These are phyloP conservation scores for Aspergillus fischeri DNA, from an alignment of 2,329 filamentous ascomycete genomes.

Conservation along the genomic window DNA sequence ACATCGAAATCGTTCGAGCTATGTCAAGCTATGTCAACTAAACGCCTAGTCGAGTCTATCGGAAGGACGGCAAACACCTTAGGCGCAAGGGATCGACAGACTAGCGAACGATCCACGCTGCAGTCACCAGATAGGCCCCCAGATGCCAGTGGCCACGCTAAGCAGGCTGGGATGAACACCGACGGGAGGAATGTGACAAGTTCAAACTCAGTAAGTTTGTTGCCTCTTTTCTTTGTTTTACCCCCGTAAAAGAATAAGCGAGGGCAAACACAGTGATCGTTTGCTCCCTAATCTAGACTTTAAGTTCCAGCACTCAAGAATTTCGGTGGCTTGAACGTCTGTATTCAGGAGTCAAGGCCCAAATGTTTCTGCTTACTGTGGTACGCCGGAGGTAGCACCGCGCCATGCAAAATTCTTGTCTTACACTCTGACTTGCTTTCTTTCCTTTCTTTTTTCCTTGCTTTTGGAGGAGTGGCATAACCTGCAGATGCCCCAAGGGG, in stretches of 20 bases:
- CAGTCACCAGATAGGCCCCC: neutral
- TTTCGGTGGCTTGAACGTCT: neutral
- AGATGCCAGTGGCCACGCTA: neutral
- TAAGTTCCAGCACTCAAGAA: neutral
- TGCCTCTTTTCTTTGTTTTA: neutral
- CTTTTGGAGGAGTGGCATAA: neutral
- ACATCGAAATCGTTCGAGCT: neutral
- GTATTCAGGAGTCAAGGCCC: neutral
- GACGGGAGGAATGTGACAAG: neutral
- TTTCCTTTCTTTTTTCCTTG: neutral
- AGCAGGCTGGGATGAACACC: neutral
- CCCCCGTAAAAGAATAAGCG: neutral
- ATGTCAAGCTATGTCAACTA: neutral
- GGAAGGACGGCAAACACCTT: neutral
- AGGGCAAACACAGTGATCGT: neutral
- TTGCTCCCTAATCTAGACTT: neutral
- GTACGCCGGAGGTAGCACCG: neutral
- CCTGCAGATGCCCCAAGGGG: neutral
- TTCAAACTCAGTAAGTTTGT: neutral
- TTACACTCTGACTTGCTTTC: neutral
- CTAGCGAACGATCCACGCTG: neutral
- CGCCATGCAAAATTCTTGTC: neutral
- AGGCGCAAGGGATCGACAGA: slow-evolving; percentile 2
- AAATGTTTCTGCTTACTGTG: neutral
- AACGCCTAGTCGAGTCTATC: neutral